Evolutionary conservation across 257 asterid genomes (phyloP), one percentile per base, ranked within the genome.

Genomic region (Solanum ahanhuiri): DNA sequence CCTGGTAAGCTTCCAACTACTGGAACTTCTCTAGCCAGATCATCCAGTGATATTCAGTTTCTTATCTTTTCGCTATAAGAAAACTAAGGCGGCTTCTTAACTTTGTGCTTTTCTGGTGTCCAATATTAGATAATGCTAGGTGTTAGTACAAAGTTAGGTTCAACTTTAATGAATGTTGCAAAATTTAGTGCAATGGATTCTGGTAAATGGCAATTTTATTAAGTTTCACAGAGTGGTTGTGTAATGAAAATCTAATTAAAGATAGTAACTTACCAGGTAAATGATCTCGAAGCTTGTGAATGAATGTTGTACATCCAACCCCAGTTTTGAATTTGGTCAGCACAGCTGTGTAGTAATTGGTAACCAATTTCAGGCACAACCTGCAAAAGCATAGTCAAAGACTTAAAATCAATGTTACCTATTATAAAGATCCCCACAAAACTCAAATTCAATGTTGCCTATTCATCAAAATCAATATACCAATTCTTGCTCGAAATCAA

Each of bases 281-380:
- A 96, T 88, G 98, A 93, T 87, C 87, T 87, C 86, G 95, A 83
- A 70, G 91, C 92, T 90, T 87, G 93, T 87, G 91, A 91, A 92
- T 91, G 92, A 87, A 93, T 90, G 87, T 91, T 91, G 93, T 98
- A 95, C 89, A 93, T 92, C 99, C 99, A 96, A 89, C 99, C 57
- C 99, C 99, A 96, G 84, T 87, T 84, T 86, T 91, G 94, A 84
- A 93, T 91, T 88, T 94, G 95, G 77, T 92, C 93, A 66, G 94
- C 93, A 88, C 93, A 96, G 91, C 92, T 93, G 84, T 93, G 95
- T 89, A 95, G 91, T 83, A 96, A 93, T 90, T 95, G 99, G 89
- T 91, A 90, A 57, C 98, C 98, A 87, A 92, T 90, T 92, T 96
- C 99, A 85, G 99, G 99, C 86, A 96, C 89, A 82, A 92, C 94